A percentile compares a stretch with the other conserved stretches of the same genome.
Conservation (phyloP, 345 rosid genomes). For the Eutrema japonicum region DNA sequence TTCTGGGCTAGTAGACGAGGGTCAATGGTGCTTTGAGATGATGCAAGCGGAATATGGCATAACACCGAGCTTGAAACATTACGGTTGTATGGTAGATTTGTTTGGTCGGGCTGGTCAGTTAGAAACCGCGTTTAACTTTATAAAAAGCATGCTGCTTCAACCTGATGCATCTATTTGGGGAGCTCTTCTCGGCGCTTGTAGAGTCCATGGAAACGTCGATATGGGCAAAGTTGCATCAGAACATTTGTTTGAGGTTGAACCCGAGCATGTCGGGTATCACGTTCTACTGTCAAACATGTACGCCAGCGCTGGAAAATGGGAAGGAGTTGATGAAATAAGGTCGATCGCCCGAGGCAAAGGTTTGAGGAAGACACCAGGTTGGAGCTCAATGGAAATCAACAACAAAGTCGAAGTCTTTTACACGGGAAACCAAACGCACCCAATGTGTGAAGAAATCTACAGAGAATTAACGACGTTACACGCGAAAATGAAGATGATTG, state of each 20-base stretch:
- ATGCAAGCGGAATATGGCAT: conserved; percentile 53
- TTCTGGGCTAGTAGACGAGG: conserved; percentile 59
- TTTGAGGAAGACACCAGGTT: conserved; percentile 64
- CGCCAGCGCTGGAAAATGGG: conserved; percentile 62
- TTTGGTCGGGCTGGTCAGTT: conserved; percentile 59
- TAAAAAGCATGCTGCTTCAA: conserved; percentile 52
- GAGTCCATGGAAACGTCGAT: conserved; percentile 55
- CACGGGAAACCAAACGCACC: conserved; percentile 57
- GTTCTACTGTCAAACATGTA: conserved; percentile 61
- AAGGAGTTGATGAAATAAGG: conserved; percentile 53
- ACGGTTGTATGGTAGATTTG: conserved; percentile 70
- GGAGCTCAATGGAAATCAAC: conserved; percentile 58
- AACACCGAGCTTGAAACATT: conserved; percentile 57
- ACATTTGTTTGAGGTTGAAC: conserved; percentile 52
- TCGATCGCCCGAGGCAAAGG: conserved; percentile 54
- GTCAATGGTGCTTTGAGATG: conserved; percentile 52
- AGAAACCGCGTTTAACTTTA: conserved; percentile 53
- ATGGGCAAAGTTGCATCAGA: conserved; percentile 53
- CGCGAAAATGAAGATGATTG: conserved; percentile 53
- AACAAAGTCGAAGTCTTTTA: conserved; percentile 59
- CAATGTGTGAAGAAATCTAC: conserved; percentile 45
- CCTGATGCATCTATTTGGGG: conserved; percentile 70
- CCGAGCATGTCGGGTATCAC: conserved; percentile 62
- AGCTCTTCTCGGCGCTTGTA: conserved; percentile 61
- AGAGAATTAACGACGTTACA: conserved; percentile 47